Evolutionary conservation across 306 rosid genomes (phyloP), one percentile per base, ranked within the genome.

Genomic region (Sicyos edulis): DNA sequence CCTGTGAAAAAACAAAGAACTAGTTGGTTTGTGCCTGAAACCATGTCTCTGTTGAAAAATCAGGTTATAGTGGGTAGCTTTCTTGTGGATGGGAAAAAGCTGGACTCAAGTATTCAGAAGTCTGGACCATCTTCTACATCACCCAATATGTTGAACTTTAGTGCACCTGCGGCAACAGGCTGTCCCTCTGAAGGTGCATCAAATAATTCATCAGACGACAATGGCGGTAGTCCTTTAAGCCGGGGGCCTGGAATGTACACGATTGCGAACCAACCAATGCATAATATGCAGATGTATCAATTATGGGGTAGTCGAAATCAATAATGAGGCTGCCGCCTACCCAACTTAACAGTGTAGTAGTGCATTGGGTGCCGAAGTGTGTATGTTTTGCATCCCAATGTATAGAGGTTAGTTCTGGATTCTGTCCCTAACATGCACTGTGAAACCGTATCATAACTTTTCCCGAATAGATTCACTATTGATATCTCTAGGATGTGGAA

Each of bases 1-100:
- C 20, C 17, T 10, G 55, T 19, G 34, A 49, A 20, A 16, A 11
- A 64, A 63, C 51, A 9, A 42, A 64, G 45, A 64, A 11, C 5
- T 10, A 64, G 71, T 40, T 62, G 49, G 51, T n/a, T 44, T 67
- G 40, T 24, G 73, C 14, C 45, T 68, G 7, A 68, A 68, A 50
- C 40, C 40, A 68, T 24, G 57, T 49, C 37, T 47, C 6, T 47
- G 14, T 29, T 68, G 22, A 8, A 68, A 21, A 50, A 74, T 47
- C 92, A 93, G 97, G 86, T 91, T 57, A 80, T 87, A 24, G 84
- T 88, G 71, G 97, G 92, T 55, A 83, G 95, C 83, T 91, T 90
- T 72, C 63, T 85, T 34, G 82, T 65, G 52, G 92, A 86, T 6
- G 86, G 83, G 58, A 88, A 85, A 75, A 87, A 85, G 76, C 58